Base-by-base conservation (phyloP, 805 yeast genomes). In the Wickerhamomyces silvicola region DNA sequence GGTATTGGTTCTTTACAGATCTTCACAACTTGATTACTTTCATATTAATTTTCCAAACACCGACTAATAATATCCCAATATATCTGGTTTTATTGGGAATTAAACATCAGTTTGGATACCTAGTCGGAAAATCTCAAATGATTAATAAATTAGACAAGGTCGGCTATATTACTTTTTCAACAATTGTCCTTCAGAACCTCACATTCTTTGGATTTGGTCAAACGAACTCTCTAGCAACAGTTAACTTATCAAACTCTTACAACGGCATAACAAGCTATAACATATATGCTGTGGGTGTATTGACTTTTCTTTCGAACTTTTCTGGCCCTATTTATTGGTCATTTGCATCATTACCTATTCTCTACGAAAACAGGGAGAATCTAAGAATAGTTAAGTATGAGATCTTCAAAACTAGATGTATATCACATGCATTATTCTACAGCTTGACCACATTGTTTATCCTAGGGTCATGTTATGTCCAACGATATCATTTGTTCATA, bases 211-310 rank as follows among this genome's bases (percentile, higher is more conserved):
- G 84, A 14, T 68, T 81, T 53, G 97, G 97, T 0, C 85, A 84
- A 31, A 87, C 97, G 0, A 92, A 92, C 50, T 85, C 95, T 24
- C 68, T 92, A 44, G 90, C 97, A 0, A 81, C 97, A 0, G 78
- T 92, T 15, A 97, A 90, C 48, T 66, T 92, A 16, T 75, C 95
- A 0, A 88, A 90, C 52, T 88, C 96, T 0, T 92, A 92, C 56
- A 90, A 90, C 52, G 98, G 98, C 0, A 65, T 88, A 7, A 57
- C 74, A 1, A 69, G 73, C 27, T 92, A 86, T 50, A 73, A 79
- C 42, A 70, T 88, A 15, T 45, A 72, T 7, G 52, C 72, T 3
- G 95, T 90, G 5, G 95, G 95, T 0, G 18, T 81, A 1, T 57
- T 92, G 33, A 85, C 95, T 10, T 82, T 83, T 52, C 51, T 80